A percentile compares a stretch with the other conserved stretches of the same genome.
Evolutionary conservation across 306 rosid species (phyloP).

Genomic region (Urtica urens): DNA sequence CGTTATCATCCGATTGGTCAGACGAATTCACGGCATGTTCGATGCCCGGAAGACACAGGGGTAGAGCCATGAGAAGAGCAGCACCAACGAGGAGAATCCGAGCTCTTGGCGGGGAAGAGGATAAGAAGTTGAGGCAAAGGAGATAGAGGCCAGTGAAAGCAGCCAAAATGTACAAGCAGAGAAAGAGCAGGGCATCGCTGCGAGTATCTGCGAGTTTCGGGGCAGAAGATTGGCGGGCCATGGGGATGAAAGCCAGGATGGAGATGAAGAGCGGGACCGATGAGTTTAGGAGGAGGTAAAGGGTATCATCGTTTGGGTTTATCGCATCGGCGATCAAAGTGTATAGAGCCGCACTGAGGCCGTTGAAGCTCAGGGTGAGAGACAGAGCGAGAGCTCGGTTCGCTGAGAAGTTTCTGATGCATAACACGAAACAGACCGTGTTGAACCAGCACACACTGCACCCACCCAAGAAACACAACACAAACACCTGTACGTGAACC

Average conservation of each 20-base stretch:
- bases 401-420: slow-evolving; percentile 42
- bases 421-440: slow-evolving; percentile 66
- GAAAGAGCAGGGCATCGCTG: slow-evolving; percentile 30
- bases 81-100: slow-evolving; percentile 47
- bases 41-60: slow-evolving; percentile 35
- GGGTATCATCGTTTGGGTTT: slow-evolving; percentile 26
- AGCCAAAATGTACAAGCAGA: slow-evolving; percentile 51
- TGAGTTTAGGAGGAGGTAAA: slow-evolving; percentile 62
- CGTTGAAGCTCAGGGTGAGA: slow-evolving; percentile 59
- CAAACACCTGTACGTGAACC: slow-evolving; percentile 38
- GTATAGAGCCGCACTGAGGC: slow-evolving; percentile 67
- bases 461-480: slow-evolving; percentile 67
- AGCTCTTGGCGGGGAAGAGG: slow-evolving; percentile 20
- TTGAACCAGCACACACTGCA: slow-evolving; percentile 87
- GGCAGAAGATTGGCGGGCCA: slow-evolving; percentile 30
- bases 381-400: slow-evolving; percentile 64
- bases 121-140: slow-evolving; percentile 33
- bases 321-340: slow-evolving; percentile 57
- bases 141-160: slow-evolving; percentile 61
- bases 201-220: slow-evolving; percentile 12
- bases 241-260: slow-evolving; percentile 30
- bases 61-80: slow-evolving; percentile 31
- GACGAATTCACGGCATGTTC: slow-evolving; percentile 16
- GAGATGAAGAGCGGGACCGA: slow-evolving; percentile 50
- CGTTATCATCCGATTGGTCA: slow-evolving; percentile 21